These are phyloP conservation scores for Eutrema japonicum DNA, from an alignment of 345 rosid genomes.

Conservation along the genomic window DNA sequence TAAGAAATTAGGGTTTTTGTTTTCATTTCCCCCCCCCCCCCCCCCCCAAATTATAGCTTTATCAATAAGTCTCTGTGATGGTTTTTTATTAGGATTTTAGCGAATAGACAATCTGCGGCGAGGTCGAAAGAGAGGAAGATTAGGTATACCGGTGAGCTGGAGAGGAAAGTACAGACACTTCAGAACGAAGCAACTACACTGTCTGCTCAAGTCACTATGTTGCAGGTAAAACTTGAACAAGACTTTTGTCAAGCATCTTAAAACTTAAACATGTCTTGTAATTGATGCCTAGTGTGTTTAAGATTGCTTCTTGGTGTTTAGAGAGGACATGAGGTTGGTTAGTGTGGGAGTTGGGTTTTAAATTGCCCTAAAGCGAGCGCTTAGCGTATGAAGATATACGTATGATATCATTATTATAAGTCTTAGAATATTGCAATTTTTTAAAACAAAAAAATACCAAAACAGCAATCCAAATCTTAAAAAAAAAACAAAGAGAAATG, in stretches of 20 bases:
- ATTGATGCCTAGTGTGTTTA: slow-evolving; percentile 6
- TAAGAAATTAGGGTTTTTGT: slow-evolving; percentile 26
- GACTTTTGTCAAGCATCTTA: no score
- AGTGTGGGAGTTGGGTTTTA: no score
- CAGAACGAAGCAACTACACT: slow-evolving; percentile 96
- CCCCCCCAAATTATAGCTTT: neutral
- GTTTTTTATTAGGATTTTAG: slow-evolving; percentile 65
- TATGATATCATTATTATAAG: no score
- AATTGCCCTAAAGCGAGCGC: no score
- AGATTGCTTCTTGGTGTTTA: slow-evolving; percentile 13
- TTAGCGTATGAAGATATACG: no score
- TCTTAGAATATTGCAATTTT: no score
- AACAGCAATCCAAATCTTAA: no score
- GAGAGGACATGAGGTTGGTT: neutral
- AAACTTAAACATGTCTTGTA: neutral
- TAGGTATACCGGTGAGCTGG: slow-evolving; percentile 81
- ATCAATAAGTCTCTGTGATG: neutral
- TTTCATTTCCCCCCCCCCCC: neutral
- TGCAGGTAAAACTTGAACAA: slow-evolving; percentile 57
- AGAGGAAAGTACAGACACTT: slow-evolving; percentile 97
- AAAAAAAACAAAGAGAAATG: no score
- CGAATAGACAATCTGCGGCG: slow-evolving; percentile 94
- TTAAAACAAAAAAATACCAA: no score
- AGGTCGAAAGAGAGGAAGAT: slow-evolving; percentile 94
- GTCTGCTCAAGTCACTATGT: slow-evolving; percentile 93